phyloP scores from a whole-genome alignment of 129 eudicot species.

The Escallonia rubra region DNA sequence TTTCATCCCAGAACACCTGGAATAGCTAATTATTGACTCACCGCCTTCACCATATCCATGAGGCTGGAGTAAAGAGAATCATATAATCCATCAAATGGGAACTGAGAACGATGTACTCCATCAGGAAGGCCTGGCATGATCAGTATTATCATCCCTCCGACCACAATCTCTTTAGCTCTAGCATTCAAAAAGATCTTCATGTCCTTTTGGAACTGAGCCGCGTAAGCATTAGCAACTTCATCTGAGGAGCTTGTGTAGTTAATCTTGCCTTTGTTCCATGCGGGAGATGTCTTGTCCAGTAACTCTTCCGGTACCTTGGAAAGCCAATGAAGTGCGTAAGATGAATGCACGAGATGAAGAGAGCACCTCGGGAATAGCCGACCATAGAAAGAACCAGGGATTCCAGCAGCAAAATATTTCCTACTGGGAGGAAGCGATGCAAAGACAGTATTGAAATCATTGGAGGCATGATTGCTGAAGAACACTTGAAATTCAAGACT shows the following conservation, averaged over 20 bases:
- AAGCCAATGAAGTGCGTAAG: conserved; percentile 19
- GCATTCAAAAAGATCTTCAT: conserved; percentile 8
- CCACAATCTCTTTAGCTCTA: conserved; percentile 17
- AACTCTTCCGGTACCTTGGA: conserved; percentile 6
- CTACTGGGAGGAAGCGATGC: conserved; percentile 3
- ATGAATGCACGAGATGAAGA: not conserved
- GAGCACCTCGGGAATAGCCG: conserved; percentile 13
- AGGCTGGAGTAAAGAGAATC: conserved; percentile 1
- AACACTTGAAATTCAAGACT: conserved; percentile 14
- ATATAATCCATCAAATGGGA: not conserved
- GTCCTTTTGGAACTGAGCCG: conserved; percentile 14
- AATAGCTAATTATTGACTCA: not conserved
- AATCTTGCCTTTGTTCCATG: conserved; percentile 16
- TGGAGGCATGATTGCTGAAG: conserved; percentile 12
- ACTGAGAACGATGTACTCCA: not conserved
- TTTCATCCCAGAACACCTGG: too few species aligned
- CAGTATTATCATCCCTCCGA: conserved; percentile 15
- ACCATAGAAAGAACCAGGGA: conserved; percentile 23
- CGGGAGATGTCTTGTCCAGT: not conserved
- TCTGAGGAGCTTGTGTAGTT: conserved; percentile 6
- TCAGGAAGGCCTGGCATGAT: not conserved
- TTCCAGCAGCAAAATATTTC: conserved; percentile 15
- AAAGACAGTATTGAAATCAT: conserved; percentile 31
- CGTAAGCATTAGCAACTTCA: conserved; percentile 13
- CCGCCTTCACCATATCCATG: conserved; percentile 8